A percentile compares a stretch with the other conserved stretches of the same genome.
Conservation (phyloP, 495 filamentous ascomycete species). For the Emericellopsis terricola region DNA sequence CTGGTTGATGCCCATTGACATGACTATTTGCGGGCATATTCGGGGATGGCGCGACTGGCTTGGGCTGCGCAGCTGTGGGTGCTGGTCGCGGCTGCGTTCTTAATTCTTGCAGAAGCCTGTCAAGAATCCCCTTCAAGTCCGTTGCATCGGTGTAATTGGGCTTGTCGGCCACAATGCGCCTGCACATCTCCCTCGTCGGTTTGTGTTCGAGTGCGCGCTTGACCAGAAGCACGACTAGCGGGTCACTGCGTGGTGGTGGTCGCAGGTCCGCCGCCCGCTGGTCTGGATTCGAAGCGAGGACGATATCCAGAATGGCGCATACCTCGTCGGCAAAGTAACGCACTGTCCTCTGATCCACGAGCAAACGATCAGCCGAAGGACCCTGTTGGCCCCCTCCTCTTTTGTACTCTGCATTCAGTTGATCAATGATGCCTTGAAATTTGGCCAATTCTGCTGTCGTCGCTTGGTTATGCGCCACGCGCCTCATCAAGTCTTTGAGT, state of each 20-base stretch:
- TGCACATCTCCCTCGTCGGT: conserved; percentile 17
- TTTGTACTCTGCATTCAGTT: conserved; percentile 46
- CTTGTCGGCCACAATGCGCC: conserved; percentile 21
- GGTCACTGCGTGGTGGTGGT: conserved; percentile 21
- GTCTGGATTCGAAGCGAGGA: conserved; percentile 23
- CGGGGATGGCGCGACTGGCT: conserved; percentile 5
- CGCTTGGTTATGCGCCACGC: conserved; percentile 79
- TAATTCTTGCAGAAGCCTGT: conserved; percentile 12
- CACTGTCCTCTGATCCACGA: conserved; percentile 24
- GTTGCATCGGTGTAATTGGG: conserved; percentile 22
- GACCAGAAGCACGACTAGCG: conserved; percentile 22
- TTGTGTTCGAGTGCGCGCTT: conserved; percentile 23
- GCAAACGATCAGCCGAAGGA: conserved; percentile 22
- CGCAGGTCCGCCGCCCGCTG: conserved; percentile 21
- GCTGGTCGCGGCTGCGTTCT: conserved; percentile 8
- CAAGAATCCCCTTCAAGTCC: conserved; percentile 23
- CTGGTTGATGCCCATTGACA: conserved; percentile 9
- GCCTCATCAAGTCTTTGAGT: conserved; percentile 90
- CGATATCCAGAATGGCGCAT: conserved; percentile 25
- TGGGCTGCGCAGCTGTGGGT: conserved; percentile 4
- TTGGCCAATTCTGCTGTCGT: conserved; percentile 59
- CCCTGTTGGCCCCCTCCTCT: conserved; percentile 19
- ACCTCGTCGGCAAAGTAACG: conserved; percentile 32
- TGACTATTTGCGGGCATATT: conserved; percentile 10
- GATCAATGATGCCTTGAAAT: conserved; percentile 88